Base-by-base conservation (phyloP, 2,329 filamentous ascomycete genomes). In the Diaporthe citri region DNA sequence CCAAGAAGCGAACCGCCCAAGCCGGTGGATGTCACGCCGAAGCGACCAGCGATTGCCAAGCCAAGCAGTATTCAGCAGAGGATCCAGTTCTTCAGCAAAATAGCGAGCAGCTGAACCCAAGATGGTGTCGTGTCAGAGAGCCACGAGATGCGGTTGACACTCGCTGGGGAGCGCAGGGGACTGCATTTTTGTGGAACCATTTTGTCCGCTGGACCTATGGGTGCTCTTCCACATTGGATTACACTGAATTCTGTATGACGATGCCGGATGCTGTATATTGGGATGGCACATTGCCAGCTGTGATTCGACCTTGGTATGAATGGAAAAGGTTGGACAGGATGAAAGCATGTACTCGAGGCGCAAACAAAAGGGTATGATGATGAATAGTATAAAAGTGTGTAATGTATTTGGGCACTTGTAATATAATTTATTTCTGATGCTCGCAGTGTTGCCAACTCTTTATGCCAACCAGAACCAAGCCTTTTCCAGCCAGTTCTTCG, bases 381-480 rank as follows among this genome's bases (percentile, higher is more conserved):
- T 13, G 31, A 52, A 39, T 4, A 55, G 22, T 46, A 25, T 41
- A 46, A 28, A 34, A 46, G 17, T 15, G 17, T 43, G 43, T n/a
- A n/a, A 15, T n/a, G 22, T 22, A 36, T 25, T 4, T 2, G 4
- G 22, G 9, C 15, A 36, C 0, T 39, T 13, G 0, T 39, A n/a
- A 13, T 69, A 34, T 69, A 69, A 39, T 9, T 28, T 2, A 6
- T 15, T 51, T 13, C 15, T 22, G 3, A 60, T 48, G 10, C 8
- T 25, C 0, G 9, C 12, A 25, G 7, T 17, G 5, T 1, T 12
- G 13, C 12, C 22, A 28, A 6, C 0, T 5, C 15, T 46, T 41
- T 60, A 90, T 10, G 88, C 88, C 75, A 90, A 72, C 89, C 89
- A 91, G 80, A 85, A 91, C 90, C 90, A 91, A 0, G 85, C 77